These are phyloP conservation scores for Sphaceloma murrayae DNA, from an alignment of 2,329 filamentous ascomycete species.

Conservation along the genomic window DNA sequence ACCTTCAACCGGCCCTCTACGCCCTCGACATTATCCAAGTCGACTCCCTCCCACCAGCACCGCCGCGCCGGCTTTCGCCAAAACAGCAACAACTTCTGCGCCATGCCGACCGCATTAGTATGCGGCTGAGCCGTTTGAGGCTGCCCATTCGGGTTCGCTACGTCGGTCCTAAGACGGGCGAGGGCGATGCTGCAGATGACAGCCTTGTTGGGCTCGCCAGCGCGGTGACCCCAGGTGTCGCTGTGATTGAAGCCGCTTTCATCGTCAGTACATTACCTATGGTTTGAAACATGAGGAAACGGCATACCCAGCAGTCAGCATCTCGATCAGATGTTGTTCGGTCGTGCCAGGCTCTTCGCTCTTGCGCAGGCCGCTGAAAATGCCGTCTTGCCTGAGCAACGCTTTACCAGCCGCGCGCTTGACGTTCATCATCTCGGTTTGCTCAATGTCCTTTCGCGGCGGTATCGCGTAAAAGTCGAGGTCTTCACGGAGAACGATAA, in stretches of 20 bases:
- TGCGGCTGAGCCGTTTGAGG: conserved; percentile 39
- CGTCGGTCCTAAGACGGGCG: conserved; percentile 79
- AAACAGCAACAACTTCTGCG: conserved; percentile 92
- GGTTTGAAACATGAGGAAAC: background rate
- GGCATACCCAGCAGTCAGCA: conserved; percentile 91
- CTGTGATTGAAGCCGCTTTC: conserved; percentile 89
- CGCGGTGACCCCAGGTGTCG: conserved; percentile 89
- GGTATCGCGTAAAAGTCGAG: conserved; percentile 97
- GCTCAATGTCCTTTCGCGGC: conserved; percentile 70
- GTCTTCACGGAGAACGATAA: conserved; percentile 93
- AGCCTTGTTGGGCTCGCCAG: conserved; percentile 96
- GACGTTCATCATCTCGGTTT: conserved; percentile 87
- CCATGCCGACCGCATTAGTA: conserved; percentile 82
- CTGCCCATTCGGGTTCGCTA: background rate
- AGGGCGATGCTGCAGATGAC: conserved; percentile 95
- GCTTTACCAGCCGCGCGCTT: conserved; percentile 84
- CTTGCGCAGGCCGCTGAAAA: conserved; percentile 89
- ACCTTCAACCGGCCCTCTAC: conserved; percentile 90
- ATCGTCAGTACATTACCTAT: too few species aligned
- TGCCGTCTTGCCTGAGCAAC: conserved; percentile 81
- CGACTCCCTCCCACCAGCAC: conserved; percentile 99
- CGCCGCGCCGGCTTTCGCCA: conserved; percentile 93
- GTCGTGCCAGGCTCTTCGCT: conserved; percentile 95
- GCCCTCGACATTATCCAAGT: conserved; percentile 79
- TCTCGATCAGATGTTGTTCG: conserved; percentile 96